phyloP scores from a whole-genome alignment of 257 asterid genomes.

The Nicotiana attenuata region DNA sequence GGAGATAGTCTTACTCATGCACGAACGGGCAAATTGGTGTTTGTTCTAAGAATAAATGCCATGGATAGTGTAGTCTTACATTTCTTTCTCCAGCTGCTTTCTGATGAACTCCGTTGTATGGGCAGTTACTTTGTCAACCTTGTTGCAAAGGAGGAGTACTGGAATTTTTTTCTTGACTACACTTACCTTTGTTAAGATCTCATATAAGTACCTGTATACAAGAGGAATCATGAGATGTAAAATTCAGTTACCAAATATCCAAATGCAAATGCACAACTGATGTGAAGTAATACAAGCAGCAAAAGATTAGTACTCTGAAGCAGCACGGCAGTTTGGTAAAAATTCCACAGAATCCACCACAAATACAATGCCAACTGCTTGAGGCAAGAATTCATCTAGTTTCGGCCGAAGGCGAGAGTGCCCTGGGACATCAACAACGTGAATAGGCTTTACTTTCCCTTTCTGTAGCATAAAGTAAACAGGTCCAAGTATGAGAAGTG shows the following conservation, averaged over 20 bases:
- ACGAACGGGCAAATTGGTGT: not conserved
- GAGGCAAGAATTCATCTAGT: conserved; percentile 71
- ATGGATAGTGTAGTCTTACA: conserved; percentile 21
- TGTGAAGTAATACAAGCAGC: not conserved
- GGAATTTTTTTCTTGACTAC: conserved; percentile 73
- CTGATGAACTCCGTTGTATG: conserved; percentile 77
- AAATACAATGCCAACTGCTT: conserved; percentile 60
- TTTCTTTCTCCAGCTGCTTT: conserved; percentile 67
- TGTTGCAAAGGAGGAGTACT: conserved; percentile 71
- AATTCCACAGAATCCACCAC: conserved; percentile 85
- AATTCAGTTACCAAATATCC: not conserved
- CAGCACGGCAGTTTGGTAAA: conserved; percentile 67
- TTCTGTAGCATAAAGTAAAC: conserved; percentile 35
- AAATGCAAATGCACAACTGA: not conserved
- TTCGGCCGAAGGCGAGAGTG: conserved; percentile 74
- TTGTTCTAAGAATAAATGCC: not conserved
- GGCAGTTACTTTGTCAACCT: conserved; percentile 86
- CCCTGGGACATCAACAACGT: conserved; percentile 85
- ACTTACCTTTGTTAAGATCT: conserved; percentile 63
- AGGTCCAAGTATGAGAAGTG: not conserved
- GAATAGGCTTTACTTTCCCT: conserved; percentile 64
- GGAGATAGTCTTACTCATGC: not conserved
- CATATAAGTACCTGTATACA: conserved; percentile 64
- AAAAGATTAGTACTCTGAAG: conserved; percentile 56
- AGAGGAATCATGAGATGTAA: conserved; percentile 1